Base-by-base conservation (phyloP, 257 asterid genomes). In the Linaria vulgaris region DNA sequence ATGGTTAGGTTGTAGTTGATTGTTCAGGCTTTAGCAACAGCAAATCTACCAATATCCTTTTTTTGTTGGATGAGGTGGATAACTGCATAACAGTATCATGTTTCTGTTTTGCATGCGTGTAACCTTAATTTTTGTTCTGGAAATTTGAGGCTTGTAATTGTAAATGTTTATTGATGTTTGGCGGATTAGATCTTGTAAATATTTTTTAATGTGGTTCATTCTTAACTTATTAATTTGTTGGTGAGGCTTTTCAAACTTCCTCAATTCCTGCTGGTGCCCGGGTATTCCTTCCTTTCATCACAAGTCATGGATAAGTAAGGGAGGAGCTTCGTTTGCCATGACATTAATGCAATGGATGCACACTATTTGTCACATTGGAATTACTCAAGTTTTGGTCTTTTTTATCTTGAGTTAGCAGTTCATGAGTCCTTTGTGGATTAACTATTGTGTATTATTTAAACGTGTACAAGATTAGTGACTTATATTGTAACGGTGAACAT, bases 1-100 rank as follows among this genome's bases (percentile, higher is more conserved):
- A 56, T 49, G 52, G 9, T 23, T 58, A 12, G 2, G 19, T 12
- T 67, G 66, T 51, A 17, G 20, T 48, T 48, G 52, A 65, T 68
- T 58, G 51, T 44, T 39, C 24, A 34, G 49, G 53, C 31, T 51
- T 30, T 48, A 48, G 38, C 34, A 19, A n/a, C 25, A 9, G 24
- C 19, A 24, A 15, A 15, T 61, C 39, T 43, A 25, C 44, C 43
- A 0, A 16, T 58, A 51, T 13, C 45, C 63, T 34, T 22, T 53
- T 23, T 6, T 13, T 41, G 22, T 24, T 72, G 19, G 20, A n/a
- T 63, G 21, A 48, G n/a, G 50, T 63, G 49, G 64, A 54, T 72
- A 13, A 55, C 44, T 31, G 48, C 54, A 47, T 30, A 56, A 25
- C 61, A 30, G 6, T 56, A 10, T 45, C 13, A 55, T 21, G 16